Base-by-base conservation (phyloP, 768 basidiomycete species). In the Pleurotus djamor region DNA sequence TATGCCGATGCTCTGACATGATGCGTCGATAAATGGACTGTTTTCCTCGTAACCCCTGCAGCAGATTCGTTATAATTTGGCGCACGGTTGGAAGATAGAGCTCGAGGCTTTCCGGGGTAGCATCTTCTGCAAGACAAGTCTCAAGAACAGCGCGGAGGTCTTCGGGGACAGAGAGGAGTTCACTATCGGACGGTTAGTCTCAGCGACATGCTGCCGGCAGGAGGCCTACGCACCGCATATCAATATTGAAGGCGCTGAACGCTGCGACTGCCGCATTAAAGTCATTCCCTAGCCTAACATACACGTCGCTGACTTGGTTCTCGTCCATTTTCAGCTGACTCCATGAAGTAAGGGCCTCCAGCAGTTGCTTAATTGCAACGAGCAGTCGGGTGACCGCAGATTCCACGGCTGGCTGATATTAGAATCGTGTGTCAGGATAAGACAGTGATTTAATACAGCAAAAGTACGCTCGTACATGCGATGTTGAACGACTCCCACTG, bases 201-300 rank as follows among this genome's bases (percentile, higher is more conserved):
- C n/a, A 56, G 48, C 36, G 58, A 43, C 62, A 55, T 3, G 21
- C 21, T 28, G 32, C 63, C 63, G 48, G 54, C 2, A 45, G 36
- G 65, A 64, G 56, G 61, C 62, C 16, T 16, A 83, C 93, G 71
- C 72, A 98, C 96, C 81, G 78, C 91, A 98, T 98, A 61, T 91
- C 86, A 60, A 99, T 96, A 61, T 88, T 86, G 64, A 88, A 94
- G 10, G 82, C 77, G 2, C 83, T 82, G 70, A 99, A 99, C 1
- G 95, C 94, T 56, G 89, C 84, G 41, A 96, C 92, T 8, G 95
- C 95, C 13, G 86, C 84, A 69, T 98, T 98, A 79, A 99, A 98
- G 69, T 97, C 96, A 73, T 98, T 98, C 21, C 97, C 97, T 21
- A 99, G 80, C 57, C 87, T 85, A 57, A 99, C 97, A 73, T 99